Evolutionary conservation across 108 stramenopile genomes (phyloP), one percentile per base, ranked within the genome.

Genomic region (Nitzschia inconspicua): DNA sequence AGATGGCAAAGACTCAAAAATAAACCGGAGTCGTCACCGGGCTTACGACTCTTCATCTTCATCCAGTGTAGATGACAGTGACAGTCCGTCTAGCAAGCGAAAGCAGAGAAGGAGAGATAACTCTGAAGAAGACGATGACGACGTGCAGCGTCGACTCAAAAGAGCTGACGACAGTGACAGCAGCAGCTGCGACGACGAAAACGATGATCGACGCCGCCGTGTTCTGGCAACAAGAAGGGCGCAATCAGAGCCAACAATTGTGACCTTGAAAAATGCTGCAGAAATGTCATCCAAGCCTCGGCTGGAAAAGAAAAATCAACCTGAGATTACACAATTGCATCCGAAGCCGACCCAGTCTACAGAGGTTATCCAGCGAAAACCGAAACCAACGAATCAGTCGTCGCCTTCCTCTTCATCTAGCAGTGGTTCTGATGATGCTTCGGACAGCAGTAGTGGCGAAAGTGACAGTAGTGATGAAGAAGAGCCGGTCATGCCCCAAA

Each of bases 401-500:
- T 28, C 3, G 52, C 41, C 56, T 20, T 66, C 66, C 27, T 73
- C 76, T 14, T 76, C 79, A 22, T 65, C 68, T 14, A 36, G 40
- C 3, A 44, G 42, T 24, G 44, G 39, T 4, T 10, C 18, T 28
- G 52, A 60, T 39, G 39, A 42, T 55, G 68, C 73, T 28, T 66
- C 58, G 5, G 47, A 43, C n/a, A 62, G 59, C 6, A 59, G 63
- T 20, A 55, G 60, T 34, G 66, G 63, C 57, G 70, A 59, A n/a
- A 47, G 50, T 36, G 55, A 49, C 31, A 51, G 49, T 16, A 40
- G 30, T 31, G 59, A 64, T 22, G 63, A 82, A 14, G 66, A 68
- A 4, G 67, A 42, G 5, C 56, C 54, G 1, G 74, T 68, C 26
- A 28, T 37, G n/a, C 53, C 86, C 6, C 86, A 84, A 65, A 87